Conservation (phyloP, 2,329 filamentous ascomycete species). For the Calonectria pseudoturangicola region DNA sequence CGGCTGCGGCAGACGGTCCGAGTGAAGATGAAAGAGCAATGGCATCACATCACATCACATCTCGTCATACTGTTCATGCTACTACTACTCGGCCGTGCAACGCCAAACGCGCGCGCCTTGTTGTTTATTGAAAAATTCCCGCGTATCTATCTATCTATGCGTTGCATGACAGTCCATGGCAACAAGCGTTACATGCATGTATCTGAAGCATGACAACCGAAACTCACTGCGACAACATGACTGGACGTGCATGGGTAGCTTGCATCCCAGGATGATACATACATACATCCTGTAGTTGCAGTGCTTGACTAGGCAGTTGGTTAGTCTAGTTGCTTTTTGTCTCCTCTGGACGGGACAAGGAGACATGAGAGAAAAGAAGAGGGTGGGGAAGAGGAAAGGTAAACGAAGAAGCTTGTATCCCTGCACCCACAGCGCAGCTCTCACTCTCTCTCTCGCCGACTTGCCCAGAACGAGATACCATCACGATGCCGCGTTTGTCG, state of each 20-base stretch:
- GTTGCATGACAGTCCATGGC: conserved; percentile 19
- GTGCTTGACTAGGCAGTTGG: no score
- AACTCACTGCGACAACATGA: conserved; percentile 26
- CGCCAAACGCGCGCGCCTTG: conserved; percentile 12
- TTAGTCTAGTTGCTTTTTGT: background rate
- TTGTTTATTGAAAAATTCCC: conserved; percentile 9
- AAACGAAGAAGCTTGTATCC: conserved; percentile 10
- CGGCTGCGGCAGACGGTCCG: no score
- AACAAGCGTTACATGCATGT: conserved; percentile 23
- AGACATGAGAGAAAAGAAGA: background rate
- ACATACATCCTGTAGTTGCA: background rate
- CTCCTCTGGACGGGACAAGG: background rate
- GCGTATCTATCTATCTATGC: conserved; percentile 6
- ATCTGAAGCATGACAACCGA: conserved; percentile 27
- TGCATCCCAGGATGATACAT: background rate
- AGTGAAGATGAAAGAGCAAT: background rate
- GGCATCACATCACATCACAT: background rate
- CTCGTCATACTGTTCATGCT: background rate
- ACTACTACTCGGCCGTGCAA: background rate
- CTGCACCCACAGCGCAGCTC: background rate
- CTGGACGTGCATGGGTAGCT: conserved; percentile 15
- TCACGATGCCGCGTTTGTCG: conserved; percentile 18
- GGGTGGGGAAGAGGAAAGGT: background rate
- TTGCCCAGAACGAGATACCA: conserved; percentile 8
- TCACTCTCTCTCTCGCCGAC: conserved; percentile 3